phyloP scores from a whole-genome alignment of 1,284 basidiomycete genomes.

The Anthracocystis walkeri region DNA sequence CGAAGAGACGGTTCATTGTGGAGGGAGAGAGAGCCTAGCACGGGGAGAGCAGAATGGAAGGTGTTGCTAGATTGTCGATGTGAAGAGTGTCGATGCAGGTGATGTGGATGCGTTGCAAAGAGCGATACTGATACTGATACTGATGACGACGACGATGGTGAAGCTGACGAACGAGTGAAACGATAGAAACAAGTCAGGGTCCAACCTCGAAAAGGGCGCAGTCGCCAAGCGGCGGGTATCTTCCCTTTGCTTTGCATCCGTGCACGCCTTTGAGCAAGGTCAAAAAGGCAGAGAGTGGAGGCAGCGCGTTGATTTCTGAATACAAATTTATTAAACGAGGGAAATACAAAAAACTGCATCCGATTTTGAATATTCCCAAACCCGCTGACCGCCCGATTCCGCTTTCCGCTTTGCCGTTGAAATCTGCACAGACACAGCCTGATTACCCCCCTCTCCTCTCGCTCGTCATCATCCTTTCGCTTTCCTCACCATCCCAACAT shows the following conservation, averaged over 20 bases:
- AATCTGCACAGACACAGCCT: not conserved
- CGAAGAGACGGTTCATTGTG: slow-evolving; percentile 71
- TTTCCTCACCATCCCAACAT: too few relatives aligned
- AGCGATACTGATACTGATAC: not conserved
- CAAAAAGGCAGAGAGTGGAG: slow-evolving; percentile 12
- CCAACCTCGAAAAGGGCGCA: not conserved
- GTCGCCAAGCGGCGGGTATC: too few relatives aligned
- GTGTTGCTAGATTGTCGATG: too few relatives aligned
- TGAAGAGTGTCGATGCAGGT: too few relatives aligned
- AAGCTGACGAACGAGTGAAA: not conserved
- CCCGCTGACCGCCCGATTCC: not conserved
- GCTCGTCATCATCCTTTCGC: not conserved
- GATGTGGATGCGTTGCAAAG: too few relatives aligned
- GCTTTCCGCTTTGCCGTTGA: slow-evolving; percentile 1
- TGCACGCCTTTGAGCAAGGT: slow-evolving; percentile 22
- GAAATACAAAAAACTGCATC: not conserved
- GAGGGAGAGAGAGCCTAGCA: not conserved
- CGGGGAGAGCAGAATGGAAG: too few relatives aligned
- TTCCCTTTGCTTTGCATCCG: slow-evolving; percentile 20
- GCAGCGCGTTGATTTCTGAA: not conserved
- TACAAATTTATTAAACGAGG: not conserved
- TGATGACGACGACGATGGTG: not conserved
- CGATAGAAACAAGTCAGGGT: slow-evolving; percentile 10
- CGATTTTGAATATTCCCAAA: not conserved
- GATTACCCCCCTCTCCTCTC: too few relatives aligned